These are phyloP conservation scores for Rhododendron kiyosumense DNA, from an alignment of 148 eudicot species.

Conservation along the genomic window DNA sequence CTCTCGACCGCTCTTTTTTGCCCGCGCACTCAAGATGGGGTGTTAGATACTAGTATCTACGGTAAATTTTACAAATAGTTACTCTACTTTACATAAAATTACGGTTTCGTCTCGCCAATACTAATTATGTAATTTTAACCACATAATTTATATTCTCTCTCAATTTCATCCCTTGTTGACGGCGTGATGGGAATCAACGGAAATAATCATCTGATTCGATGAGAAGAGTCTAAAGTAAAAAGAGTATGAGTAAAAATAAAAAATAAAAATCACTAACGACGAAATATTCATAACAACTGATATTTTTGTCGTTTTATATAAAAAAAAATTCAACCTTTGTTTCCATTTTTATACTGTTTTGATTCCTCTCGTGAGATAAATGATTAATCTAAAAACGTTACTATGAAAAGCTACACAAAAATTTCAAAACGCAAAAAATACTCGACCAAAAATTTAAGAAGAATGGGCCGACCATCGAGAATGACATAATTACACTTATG, in stretches of 20 bases:
- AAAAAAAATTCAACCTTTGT: neutral
- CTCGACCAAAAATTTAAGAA: too few relatives aligned
- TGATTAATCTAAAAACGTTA: too few relatives aligned
- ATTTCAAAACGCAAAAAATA: too few relatives aligned
- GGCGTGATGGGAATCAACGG: neutral
- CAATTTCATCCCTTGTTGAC: too few relatives aligned
- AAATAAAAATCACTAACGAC: neutral
- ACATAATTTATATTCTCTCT: too few relatives aligned
- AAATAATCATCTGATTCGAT: neutral
- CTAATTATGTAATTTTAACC: too few relatives aligned
- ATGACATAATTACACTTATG: neutral
- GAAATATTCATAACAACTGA: too few relatives aligned
- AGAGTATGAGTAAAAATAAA: too few relatives aligned
- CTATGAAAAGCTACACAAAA: neutral
- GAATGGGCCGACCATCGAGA: neutral
- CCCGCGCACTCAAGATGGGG: neutral
- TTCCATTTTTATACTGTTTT: too few relatives aligned
- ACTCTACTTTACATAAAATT: neutral
- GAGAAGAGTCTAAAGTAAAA: neutral
- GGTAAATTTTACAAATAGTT: neutral
- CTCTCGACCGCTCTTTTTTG: neutral
- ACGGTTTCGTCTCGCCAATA: too few relatives aligned
- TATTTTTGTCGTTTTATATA: too few relatives aligned
- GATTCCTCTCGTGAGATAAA: neutral
- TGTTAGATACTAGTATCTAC: too few relatives aligned